Conservation (phyloP, 371 early-diverging fungal species). For the Blastocladiella emersonii region DNA sequence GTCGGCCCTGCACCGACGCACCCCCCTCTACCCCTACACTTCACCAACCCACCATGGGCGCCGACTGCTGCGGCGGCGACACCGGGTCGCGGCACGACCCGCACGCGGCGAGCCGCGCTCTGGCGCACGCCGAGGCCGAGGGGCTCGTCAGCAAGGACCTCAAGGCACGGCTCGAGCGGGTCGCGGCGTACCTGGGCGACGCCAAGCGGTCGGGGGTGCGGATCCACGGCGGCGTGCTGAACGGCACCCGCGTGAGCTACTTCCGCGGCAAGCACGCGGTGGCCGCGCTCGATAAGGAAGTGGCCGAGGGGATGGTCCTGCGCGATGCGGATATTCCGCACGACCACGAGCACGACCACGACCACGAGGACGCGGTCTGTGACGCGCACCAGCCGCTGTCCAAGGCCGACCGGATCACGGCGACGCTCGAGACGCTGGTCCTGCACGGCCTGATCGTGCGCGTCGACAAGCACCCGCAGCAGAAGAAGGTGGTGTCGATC, state of each 20-base stretch:
- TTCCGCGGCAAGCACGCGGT: constrained; percentile 57
- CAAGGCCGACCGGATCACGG: constrained; percentile 43
- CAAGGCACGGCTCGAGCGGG: constrained; percentile 23
- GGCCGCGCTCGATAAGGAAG: neutral
- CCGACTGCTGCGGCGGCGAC: neutral
- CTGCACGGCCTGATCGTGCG: constrained; percentile 52
- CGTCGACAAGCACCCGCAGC: constrained; percentile 38
- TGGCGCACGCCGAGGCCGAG: neutral
- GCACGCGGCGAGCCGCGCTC: neutral
- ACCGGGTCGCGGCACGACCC: neutral
- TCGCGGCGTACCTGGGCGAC: constrained; percentile 48
- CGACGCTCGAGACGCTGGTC: constrained; percentile 52
- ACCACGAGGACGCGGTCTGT: constrained; percentile 3
- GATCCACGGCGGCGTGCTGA: constrained; percentile 70
- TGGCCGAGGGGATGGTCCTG: neutral
- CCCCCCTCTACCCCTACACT: no score
- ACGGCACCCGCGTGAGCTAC: constrained; percentile 79
- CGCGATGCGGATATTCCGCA: neutral
- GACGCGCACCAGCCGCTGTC: constrained; percentile 32
- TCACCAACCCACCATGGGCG: no score
- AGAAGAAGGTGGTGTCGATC: constrained; percentile 34
- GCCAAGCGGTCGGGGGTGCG: constrained; percentile 52
- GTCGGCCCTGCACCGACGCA: no score
- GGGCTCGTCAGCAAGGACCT: neutral
- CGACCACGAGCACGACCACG: neutral